These are phyloP conservation scores for Mycena indigotica DNA, from an alignment of 768 basidiomycete genomes.

Conservation along the genomic window DNA sequence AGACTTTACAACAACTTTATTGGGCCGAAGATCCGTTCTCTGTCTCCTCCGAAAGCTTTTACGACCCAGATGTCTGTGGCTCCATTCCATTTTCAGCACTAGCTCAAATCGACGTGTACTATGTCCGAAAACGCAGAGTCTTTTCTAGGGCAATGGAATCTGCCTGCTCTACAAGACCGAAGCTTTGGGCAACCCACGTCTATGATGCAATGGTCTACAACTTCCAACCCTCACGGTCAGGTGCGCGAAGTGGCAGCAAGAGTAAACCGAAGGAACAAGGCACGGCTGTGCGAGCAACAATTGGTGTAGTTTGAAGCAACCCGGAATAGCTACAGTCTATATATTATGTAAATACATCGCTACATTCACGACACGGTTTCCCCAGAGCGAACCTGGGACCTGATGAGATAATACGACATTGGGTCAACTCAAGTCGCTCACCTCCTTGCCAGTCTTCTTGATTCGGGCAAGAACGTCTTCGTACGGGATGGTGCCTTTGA, in stretches of 20 bases:
- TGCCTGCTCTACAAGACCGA: slow-evolving; percentile 10
- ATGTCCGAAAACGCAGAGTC: slow-evolving; percentile 2
- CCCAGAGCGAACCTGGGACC: slow-evolving; percentile 47
- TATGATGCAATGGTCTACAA: slow-evolving; percentile 22
- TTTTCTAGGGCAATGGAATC: slow-evolving; percentile 14
- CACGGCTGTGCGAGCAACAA: not conserved
- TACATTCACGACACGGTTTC: slow-evolving; percentile 40
- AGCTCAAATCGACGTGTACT: not conserved
- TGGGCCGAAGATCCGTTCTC: slow-evolving; percentile 14
- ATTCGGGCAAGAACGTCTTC: slow-evolving; percentile 72
- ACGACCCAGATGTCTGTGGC: slow-evolving; percentile 6
- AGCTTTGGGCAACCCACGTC: slow-evolving; percentile 12
- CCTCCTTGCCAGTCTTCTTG: slow-evolving; percentile 92
- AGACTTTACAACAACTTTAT: slow-evolving; percentile 16
- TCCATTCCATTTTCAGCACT: not conserved
- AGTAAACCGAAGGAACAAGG: not conserved
- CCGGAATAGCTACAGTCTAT: slow-evolving; percentile 5
- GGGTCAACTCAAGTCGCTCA: slow-evolving; percentile 26
- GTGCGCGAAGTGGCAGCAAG: not conserved
- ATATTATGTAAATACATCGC: slow-evolving; percentile 2
- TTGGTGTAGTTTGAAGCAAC: too few relatives aligned
- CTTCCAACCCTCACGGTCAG: slow-evolving; percentile 10
- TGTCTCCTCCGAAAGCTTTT: slow-evolving; percentile 9
- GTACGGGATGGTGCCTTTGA: slow-evolving; percentile 61
- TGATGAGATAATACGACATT: slow-evolving; percentile 9